phyloP scores from a whole-genome alignment of 495 filamentous ascomycete genomes.

The Hyaloscypha hepaticicola region DNA sequence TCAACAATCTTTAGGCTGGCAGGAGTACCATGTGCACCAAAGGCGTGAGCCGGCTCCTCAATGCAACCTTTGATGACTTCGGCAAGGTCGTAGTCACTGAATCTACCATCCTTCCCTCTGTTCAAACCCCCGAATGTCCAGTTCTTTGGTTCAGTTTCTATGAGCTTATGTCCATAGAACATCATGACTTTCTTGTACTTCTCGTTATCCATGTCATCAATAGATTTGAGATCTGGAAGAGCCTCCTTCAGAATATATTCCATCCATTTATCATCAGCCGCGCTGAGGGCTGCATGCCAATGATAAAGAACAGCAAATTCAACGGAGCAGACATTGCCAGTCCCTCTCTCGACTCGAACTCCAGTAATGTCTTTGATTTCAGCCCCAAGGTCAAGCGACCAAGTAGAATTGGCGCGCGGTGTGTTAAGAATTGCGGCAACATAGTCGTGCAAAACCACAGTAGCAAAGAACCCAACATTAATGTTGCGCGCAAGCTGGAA shows the following conservation, averaged over 20 bases:
- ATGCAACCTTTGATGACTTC: conserved; percentile 65
- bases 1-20: conserved; percentile 71
- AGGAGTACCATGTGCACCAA: conserved; percentile 74
- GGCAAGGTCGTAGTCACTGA: conserved; percentile 67
- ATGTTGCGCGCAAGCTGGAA: conserved; percentile 82
- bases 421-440: conserved; percentile 81
- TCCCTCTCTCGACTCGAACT: conserved; percentile 62
- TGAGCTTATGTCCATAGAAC: conserved; percentile 46
- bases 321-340: conserved; percentile 72
- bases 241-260: conserved; percentile 43
- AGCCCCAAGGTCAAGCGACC: conserved; percentile 73
- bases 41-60: conserved; percentile 62
- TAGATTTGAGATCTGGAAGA: conserved; percentile 41
- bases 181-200: conserved; percentile 54
- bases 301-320: conserved; percentile 76
- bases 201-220: conserved; percentile 48
- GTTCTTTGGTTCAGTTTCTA: conserved; percentile 60
- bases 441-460: conserved; percentile 80
- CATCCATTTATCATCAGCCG: conserved; percentile 73
- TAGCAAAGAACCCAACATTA: conserved; percentile 82
- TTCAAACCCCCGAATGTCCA: conserved; percentile 65
- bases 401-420: conserved; percentile 73
- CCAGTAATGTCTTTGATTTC: conserved; percentile 42
- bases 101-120: conserved; percentile 58
- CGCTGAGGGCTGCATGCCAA: conserved; percentile 76